A percentile compares a stretch with the other conserved stretches of the same genome.
Conservation (phyloP, 2,329 filamentous ascomycete species). For the Xylaria hypoxylon region DNA sequence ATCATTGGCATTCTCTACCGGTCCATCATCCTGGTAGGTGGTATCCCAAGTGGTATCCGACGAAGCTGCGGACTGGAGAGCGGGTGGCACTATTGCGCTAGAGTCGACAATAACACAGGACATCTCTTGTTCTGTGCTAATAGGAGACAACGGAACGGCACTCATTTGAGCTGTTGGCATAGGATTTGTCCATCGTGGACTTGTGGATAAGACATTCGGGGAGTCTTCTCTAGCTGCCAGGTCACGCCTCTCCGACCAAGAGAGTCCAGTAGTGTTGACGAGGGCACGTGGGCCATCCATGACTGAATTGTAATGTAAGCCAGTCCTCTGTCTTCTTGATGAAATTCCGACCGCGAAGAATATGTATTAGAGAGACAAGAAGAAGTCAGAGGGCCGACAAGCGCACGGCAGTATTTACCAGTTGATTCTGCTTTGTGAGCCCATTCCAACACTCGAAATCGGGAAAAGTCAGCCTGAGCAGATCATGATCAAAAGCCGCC, state of each 20-base stretch:
- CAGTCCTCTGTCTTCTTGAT: constrained; percentile 53
- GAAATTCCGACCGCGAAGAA: constrained; percentile 39
- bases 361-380: constrained; percentile 25
- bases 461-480: constrained; percentile 36
- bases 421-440: constrained; percentile 33
- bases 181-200: constrained; percentile 53
- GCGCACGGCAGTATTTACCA: constrained; percentile 32
- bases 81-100: constrained; percentile 56
- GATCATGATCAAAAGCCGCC: constrained; percentile 43
- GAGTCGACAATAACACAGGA: constrained; percentile 50
- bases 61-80: constrained; percentile 60
- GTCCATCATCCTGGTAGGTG: constrained; percentile 52
- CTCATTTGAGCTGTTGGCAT: constrained; percentile 52
- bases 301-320: constrained; percentile 54
- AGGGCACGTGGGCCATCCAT: constrained; percentile 61
- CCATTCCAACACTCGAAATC: constrained; percentile 41
- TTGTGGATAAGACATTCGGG: constrained; percentile 51
- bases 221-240: constrained; percentile 59
- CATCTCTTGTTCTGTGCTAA: constrained; percentile 63
- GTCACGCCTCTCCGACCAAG: constrained; percentile 61
- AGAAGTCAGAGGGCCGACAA: constrained; percentile 19
- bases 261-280: constrained; percentile 56
- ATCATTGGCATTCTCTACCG: constrained; percentile 55
- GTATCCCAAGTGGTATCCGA: constrained; percentile 61
- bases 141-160: constrained; percentile 64